These are phyloP conservation scores for Ogataea nakhonphanomensis DNA, from an alignment of 805 yeast species.

Conservation along the genomic window DNA sequence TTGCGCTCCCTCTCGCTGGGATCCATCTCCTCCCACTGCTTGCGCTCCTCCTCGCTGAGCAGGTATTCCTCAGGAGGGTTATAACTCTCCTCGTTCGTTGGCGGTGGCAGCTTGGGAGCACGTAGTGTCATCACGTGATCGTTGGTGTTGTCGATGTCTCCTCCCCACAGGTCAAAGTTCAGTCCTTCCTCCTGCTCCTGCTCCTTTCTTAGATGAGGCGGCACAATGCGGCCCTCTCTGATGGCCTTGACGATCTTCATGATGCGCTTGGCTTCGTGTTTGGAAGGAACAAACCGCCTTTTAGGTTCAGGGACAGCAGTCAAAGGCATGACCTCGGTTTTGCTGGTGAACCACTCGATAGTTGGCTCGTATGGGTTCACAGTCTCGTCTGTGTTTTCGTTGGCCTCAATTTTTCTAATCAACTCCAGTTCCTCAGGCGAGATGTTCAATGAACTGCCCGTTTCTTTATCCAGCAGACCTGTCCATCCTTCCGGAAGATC, in stretches of 20 bases:
- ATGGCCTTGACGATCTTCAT: slow-evolving; percentile 97
- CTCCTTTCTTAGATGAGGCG: slow-evolving; percentile 57
- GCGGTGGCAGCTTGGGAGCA: slow-evolving; percentile 95
- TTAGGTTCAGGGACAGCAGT: slow-evolving; percentile 96
- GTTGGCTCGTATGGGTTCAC: slow-evolving; percentile 90
- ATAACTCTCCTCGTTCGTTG: slow-evolving; percentile 93
- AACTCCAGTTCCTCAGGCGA: slow-evolving; percentile 85
- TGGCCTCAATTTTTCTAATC: slow-evolving; percentile 78
- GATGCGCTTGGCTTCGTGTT: slow-evolving; percentile 91
- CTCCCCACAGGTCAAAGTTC: slow-evolving; percentile 86
- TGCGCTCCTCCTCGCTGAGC: slow-evolving; percentile 70
- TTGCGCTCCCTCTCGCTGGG: slow-evolving; percentile 76
- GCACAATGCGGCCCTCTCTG: slow-evolving; percentile 90
- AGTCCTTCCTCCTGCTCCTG: slow-evolving; percentile 45
- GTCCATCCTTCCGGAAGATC: slow-evolving; percentile 99
- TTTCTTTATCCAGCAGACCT: slow-evolving; percentile 84
- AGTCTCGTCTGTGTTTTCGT: slow-evolving; percentile 76
- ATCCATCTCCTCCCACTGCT: slow-evolving; percentile 65
- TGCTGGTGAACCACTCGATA: slow-evolving; percentile 91
- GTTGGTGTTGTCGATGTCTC: slow-evolving; percentile 47
- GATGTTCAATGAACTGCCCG: slow-evolving; percentile 81
- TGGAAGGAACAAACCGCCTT: slow-evolving; percentile 93
- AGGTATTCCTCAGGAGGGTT: slow-evolving; percentile 97
- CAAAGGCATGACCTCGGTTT: slow-evolving; percentile 84
- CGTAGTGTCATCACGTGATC: slow-evolving; percentile 90